Evolutionary conservation across 1,284 basidiomycete species (phyloP).

Genomic region (Naganishia cerealis): DNA sequence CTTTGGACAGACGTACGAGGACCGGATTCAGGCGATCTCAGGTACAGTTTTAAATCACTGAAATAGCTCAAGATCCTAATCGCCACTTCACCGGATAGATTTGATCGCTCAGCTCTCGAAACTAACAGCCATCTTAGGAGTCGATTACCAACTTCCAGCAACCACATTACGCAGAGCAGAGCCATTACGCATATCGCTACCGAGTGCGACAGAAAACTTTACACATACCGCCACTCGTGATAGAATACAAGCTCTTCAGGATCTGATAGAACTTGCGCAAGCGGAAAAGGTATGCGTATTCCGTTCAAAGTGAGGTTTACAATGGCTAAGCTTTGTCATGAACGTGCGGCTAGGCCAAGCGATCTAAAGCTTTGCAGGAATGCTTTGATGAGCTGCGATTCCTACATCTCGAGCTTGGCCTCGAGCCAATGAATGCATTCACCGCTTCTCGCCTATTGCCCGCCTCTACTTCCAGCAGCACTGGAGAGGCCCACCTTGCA

Average conservation of each 20-base stretch:
- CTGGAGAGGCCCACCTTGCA: background rate
- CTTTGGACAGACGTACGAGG: conserved; percentile 22
- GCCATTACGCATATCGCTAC: too few species aligned
- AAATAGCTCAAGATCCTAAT: background rate
- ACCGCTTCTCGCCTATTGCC: conserved; percentile 17
- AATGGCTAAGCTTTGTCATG: background rate
- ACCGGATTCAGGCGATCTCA: conserved; percentile 13
- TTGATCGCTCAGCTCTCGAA: conserved; percentile 5
- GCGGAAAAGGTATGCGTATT: conserved; percentile 44
- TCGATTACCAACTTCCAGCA: conserved; percentile 18
- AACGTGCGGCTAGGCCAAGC: conserved; percentile 38
- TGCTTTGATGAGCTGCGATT: conserved; percentile 47
- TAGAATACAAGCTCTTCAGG: conserved; percentile 43
- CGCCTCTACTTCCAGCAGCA: background rate
- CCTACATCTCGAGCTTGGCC: conserved; percentile 47
- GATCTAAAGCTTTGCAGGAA: conserved; percentile 42
- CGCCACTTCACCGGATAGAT: background rate
- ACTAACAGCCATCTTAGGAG: conserved; percentile 19
- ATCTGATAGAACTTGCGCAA: conserved; percentile 39
- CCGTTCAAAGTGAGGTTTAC: background rate
- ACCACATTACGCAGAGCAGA: conserved; percentile 7
- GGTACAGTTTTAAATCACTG: background rate
- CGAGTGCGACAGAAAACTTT: background rate
- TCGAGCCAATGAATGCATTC: conserved; percentile 40
- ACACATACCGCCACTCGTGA: conserved; percentile 9